Conservation (phyloP, 1,139 yeast species). For the Candida anutae region DNA sequence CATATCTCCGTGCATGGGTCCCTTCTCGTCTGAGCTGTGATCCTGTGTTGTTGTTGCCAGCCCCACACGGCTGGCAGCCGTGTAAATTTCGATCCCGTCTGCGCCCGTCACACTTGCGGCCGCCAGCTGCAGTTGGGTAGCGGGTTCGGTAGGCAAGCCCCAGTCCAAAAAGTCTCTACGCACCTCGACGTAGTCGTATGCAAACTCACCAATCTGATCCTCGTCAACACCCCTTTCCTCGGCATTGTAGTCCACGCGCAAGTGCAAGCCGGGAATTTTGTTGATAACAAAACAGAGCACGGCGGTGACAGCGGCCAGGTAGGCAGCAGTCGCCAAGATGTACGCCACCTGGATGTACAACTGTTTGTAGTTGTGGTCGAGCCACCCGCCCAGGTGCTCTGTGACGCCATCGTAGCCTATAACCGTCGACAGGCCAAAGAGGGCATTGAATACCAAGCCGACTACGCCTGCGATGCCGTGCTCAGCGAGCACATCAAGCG, state of each 20-base stretch:
- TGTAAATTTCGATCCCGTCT: neutral
- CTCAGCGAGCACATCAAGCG: conserved; percentile 93
- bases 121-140: conserved; percentile 4
- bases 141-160: conserved; percentile 20
- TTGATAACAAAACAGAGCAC: conserved; percentile 67
- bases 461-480: conserved; percentile 95
- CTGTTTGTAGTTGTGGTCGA: conserved; percentile 85
- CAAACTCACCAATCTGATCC: conserved; percentile 96
- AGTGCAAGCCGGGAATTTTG: conserved; percentile 72
- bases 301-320: conserved; percentile 72
- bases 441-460: conserved; percentile 79
- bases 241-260: conserved; percentile 76
- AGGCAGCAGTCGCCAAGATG: conserved; percentile 66
- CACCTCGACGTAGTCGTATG: conserved; percentile 95
- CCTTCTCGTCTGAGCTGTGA: neutral
- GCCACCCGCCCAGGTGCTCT: conserved; percentile 86
- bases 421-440: conserved; percentile 82
- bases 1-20: no score
- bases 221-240: conserved; percentile 92
- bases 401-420: conserved; percentile 84
- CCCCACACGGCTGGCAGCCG: neutral
- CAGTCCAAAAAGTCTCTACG: conserved; percentile 85
- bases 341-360: conserved; percentile 85
- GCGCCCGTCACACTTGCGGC: no score
- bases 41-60: neutral